Evolutionary conservation across 2,329 filamentous ascomycete genomes (phyloP).

Genomic region (Aspergillus phoenicis): DNA sequence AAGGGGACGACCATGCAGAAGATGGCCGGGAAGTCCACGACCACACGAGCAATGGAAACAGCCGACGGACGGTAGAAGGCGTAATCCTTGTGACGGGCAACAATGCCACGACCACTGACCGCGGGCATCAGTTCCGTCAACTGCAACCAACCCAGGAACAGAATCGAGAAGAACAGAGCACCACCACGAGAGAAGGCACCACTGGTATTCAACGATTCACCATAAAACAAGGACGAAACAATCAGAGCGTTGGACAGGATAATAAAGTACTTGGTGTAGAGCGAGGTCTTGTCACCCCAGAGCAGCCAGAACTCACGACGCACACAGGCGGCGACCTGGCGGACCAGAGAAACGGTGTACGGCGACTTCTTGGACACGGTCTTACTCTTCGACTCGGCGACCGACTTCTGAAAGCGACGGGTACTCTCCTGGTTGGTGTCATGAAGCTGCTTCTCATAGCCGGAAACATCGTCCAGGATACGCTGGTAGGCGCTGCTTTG

Average conservation of each 20-base stretch:
- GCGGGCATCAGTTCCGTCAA: slow-evolving; percentile 78
- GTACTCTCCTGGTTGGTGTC: slow-evolving; percentile 63
- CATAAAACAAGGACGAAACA: slow-evolving; percentile 78
- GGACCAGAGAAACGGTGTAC: slow-evolving; percentile 74
- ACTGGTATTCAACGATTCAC: slow-evolving; percentile 59
- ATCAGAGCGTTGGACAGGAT: slow-evolving; percentile 74
- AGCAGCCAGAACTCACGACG: slow-evolving; percentile 78
- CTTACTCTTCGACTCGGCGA: slow-evolving; percentile 66
- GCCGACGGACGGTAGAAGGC: slow-evolving; percentile 71
- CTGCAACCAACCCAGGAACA: slow-evolving; percentile 71
- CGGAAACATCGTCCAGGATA: slow-evolving; percentile 62
- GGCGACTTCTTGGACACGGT: slow-evolving; percentile 69
- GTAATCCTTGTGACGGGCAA: slow-evolving; percentile 67
- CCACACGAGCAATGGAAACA: slow-evolving; percentile 62
- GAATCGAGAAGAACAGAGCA: slow-evolving; percentile 66
- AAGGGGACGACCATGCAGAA: slow-evolving; percentile 63
- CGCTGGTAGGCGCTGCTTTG: slow-evolving; percentile 63
- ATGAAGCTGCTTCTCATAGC: slow-evolving; percentile 61
- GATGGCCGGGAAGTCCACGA: slow-evolving; percentile 65
- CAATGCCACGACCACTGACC: slow-evolving; percentile 70
- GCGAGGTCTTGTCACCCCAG: slow-evolving; percentile 70
- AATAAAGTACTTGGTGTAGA: slow-evolving; percentile 79
- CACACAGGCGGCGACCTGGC: slow-evolving; percentile 65
- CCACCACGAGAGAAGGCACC: slow-evolving; percentile 67
- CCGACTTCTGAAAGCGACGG: slow-evolving; percentile 65